These are phyloP conservation scores for Saccharomycopsis javanensis DNA, from an alignment of 805 yeast genomes.

Conservation along the genomic window DNA sequence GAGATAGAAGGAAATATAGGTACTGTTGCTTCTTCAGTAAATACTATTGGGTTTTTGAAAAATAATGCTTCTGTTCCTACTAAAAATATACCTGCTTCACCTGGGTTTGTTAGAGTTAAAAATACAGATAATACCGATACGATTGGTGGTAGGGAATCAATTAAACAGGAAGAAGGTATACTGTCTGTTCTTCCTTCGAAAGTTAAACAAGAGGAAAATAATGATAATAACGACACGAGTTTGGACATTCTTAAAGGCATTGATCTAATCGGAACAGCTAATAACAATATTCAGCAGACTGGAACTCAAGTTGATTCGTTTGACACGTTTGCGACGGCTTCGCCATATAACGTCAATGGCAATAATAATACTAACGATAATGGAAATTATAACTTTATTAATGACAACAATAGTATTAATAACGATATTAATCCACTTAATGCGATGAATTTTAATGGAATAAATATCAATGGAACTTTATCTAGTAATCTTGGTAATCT, in stretches of 20 bases:
- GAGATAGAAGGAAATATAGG: background rate
- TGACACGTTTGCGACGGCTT: background rate
- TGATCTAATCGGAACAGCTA: background rate
- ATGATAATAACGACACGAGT: background rate
- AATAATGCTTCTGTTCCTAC: too few relatives aligned
- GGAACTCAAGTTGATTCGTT: background rate
- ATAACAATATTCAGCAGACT: background rate
- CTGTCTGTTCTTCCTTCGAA: background rate
- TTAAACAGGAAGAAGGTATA: background rate
- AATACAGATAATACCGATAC: background rate
- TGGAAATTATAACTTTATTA: background rate
- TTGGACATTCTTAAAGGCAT: background rate
- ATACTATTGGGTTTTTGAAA: too few relatives aligned
- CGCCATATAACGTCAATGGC: background rate
- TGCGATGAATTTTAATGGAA: background rate
- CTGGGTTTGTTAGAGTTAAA: too few relatives aligned
- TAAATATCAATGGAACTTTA: background rate
- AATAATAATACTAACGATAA: background rate
- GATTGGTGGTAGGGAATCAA: too few relatives aligned
- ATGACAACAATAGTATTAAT: background rate
- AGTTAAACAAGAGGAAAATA: background rate
- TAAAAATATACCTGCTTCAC: too few relatives aligned
- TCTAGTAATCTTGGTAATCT: conserved; percentile 6
- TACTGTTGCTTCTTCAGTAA: background rate
- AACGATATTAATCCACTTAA: background rate